These are phyloP conservation scores for Lodderomyces margitis DNA, from an alignment of 1,139 yeast species.

Conservation along the genomic window DNA sequence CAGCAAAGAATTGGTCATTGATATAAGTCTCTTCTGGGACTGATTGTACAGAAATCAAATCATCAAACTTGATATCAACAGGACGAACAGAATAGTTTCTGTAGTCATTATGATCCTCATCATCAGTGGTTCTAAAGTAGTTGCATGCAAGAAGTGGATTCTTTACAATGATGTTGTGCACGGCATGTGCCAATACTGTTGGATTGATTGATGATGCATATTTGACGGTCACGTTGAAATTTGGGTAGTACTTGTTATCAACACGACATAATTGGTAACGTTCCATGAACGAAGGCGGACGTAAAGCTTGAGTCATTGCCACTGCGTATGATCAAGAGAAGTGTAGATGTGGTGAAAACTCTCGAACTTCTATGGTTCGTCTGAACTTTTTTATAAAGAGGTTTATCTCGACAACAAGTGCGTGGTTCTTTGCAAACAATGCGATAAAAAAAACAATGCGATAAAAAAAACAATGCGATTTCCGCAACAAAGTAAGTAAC, in stretches of 20 bases:
- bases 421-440: too few relatives aligned
- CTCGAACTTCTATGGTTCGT: too few relatives aligned
- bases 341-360: too few relatives aligned
- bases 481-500: too few relatives aligned
- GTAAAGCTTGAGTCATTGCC: conserved; percentile 4
- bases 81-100: conserved; percentile 18
- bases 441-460: too few relatives aligned
- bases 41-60: conserved; percentile 21
- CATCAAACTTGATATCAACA: conserved; percentile 24
- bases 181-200: conserved; percentile 24
- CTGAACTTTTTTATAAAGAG: too few relatives aligned
- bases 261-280: conserved; percentile 27
- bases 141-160: conserved; percentile 24
- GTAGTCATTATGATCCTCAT: conserved; percentile 16
- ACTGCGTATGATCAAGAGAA: too few relatives aligned
- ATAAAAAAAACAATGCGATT: too few relatives aligned
- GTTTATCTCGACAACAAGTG: too few relatives aligned
- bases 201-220: conserved; percentile 20
- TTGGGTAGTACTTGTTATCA: conserved; percentile 22
- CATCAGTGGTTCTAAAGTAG: conserved; percentile 16
- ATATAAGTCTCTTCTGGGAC: conserved; percentile 16
- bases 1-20: conserved; percentile 16
- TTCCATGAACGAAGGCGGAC: conserved; percentile 20
- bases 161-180: conserved; percentile 20
- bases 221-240: conserved; percentile 27